A percentile compares a stretch with the other conserved stretches of the same genome.
These are phyloP conservation scores for Sphagnurus paluster DNA, from an alignment of 1,284 basidiomycete species.

Conservation along the genomic window DNA sequence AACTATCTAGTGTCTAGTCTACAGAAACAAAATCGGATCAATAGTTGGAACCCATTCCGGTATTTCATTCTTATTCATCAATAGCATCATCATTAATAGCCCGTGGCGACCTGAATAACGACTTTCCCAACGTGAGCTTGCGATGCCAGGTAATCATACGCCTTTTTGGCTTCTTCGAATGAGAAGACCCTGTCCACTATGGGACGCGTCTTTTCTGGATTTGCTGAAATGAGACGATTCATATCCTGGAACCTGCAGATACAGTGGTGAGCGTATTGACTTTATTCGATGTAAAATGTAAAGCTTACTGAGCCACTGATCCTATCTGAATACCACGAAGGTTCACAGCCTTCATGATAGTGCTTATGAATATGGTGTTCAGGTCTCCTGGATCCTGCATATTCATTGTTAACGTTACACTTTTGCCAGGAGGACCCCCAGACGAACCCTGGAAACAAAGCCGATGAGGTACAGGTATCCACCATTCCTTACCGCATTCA, in stretches of 20 bases:
- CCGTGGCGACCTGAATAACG: conserved; percentile 39
- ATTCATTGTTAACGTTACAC: neutral
- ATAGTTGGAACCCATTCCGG: neutral
- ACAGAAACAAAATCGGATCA: neutral
- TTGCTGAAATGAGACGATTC: conserved; percentile 42
- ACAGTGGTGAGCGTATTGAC: neutral
- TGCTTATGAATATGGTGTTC: conserved; percentile 5
- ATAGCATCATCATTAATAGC: neutral
- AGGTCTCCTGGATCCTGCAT: conserved; percentile 14
- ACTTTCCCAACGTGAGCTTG: conserved; percentile 50
- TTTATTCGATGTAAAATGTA: neutral
- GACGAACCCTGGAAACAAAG: conserved; percentile 23
- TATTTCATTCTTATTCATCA: neutral
- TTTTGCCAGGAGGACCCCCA: neutral
- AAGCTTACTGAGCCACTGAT: conserved; percentile 32
- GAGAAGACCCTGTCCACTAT: conserved; percentile 52
- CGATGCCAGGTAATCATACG: conserved; percentile 43
- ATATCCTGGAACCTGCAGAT: conserved; percentile 45
- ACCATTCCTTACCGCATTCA: conserved; percentile 40
- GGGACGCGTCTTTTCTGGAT: conserved; percentile 40
- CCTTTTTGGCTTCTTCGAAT: conserved; percentile 46
- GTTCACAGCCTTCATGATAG: conserved; percentile 20
- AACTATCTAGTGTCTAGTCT: too few relatives aligned
- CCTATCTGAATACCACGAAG: conserved; percentile 37
- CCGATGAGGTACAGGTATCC: conserved; percentile 55